Evolutionary conservation across 352 stramenopile species (phyloP).

Genomic region (Phytophthora tentaculata): DNA sequence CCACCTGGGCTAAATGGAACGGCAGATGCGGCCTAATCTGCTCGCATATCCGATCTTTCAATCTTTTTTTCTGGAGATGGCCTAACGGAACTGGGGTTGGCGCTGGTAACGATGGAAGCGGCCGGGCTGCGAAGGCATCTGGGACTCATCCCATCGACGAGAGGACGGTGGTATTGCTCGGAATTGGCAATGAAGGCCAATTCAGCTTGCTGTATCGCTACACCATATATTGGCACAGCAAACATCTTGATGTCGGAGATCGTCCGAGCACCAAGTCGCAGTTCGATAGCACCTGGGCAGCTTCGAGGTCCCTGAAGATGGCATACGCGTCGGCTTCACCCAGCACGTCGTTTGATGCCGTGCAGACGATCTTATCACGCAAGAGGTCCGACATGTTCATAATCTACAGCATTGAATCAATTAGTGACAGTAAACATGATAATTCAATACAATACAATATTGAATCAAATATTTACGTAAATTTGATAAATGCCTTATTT

Average conservation of each 20-base stretch:
- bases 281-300: not conserved
- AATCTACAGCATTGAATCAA: too few relatives aligned
- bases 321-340: conserved; percentile 19
- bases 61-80: conserved; percentile 3
- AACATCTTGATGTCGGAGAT: conserved; percentile 4
- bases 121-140: too few relatives aligned
- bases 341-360: not conserved
- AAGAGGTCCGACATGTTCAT: too few relatives aligned
- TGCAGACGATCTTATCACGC: too few relatives aligned
- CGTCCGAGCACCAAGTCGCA: conserved; percentile 24
- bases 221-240: not conserved
- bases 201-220: too few relatives aligned
- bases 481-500: too few relatives aligned
- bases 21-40: conserved; percentile 41
- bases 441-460: too few relatives aligned
- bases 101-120: too few relatives aligned
- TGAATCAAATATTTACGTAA: too few relatives aligned
- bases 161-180: conserved; percentile 18
- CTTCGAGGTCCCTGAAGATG: conserved; percentile 4
- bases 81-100: conserved; percentile 37
- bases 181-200: too few relatives aligned
- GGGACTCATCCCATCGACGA: too few relatives aligned
- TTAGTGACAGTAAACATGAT: too few relatives aligned
- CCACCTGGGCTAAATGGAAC: conserved; percentile 52
- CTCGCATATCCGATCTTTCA: not conserved